phyloP scores from a whole-genome alignment of 2,329 filamentous ascomycete genomes.

The Huntiella decipiens region DNA sequence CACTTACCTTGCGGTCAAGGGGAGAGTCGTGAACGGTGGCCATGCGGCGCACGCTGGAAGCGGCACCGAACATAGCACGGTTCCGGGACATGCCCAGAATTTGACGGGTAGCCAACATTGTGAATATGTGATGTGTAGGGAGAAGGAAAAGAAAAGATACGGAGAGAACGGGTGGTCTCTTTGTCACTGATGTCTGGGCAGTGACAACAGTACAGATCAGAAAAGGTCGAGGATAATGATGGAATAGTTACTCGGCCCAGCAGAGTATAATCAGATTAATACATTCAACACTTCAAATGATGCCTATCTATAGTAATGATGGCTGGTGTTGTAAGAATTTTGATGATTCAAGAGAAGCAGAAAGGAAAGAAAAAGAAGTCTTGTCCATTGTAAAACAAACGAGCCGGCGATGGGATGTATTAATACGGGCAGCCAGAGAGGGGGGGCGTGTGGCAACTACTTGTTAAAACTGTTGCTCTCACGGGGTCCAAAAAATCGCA shows the following conservation, averaged over 20 bases:
- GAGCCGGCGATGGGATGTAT: not conserved
- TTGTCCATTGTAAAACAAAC: not conserved
- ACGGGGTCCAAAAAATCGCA: not conserved
- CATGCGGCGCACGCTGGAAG: constrained; percentile 50
- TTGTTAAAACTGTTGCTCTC: no score
- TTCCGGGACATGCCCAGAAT: constrained; percentile 47
- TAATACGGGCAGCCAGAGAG: not conserved
- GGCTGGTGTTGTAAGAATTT: constrained; percentile 2
- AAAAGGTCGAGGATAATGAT: not conserved
- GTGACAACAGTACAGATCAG: constrained; percentile 4
- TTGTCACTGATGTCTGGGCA: constrained; percentile 5
- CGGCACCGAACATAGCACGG: constrained; percentile 33
- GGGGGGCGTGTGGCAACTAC: not conserved
- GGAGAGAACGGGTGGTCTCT: not conserved
- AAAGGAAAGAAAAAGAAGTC: constrained; percentile 1
- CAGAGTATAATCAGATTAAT: constrained; percentile 6
- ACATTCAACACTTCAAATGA: constrained; percentile 8
- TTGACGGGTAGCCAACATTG: constrained; percentile 54
- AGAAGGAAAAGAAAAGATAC: not conserved
- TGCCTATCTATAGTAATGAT: constrained; percentile 5
- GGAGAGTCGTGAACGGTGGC: constrained; percentile 73
- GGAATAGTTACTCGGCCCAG: constrained; percentile 8
- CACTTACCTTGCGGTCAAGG: constrained; percentile 67
- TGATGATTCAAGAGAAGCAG: constrained; percentile 1
- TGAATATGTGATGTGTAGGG: constrained; percentile 5